A percentile compares a stretch with the other conserved stretches of the same genome.
phyloP scores from a whole-genome alignment of 306 rosid genomes.

The Rosa multiflora region DNA sequence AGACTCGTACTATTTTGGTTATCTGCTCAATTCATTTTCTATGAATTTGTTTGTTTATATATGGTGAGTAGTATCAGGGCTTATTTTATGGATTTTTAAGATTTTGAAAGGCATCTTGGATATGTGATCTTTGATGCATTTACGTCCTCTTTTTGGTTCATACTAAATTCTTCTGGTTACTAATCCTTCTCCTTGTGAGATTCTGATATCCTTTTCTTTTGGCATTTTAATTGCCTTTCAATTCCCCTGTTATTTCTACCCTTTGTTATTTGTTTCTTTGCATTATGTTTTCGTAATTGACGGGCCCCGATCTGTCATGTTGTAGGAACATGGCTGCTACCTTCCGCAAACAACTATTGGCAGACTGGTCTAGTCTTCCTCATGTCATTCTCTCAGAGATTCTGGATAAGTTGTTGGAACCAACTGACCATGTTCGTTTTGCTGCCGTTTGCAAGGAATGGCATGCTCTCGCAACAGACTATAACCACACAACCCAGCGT shows the following conservation, averaged over 20 bases:
- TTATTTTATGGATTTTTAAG: too few relatives aligned
- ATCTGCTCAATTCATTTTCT: too few relatives aligned
- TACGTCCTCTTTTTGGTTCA: too few relatives aligned
- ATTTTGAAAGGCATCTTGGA: too few relatives aligned
- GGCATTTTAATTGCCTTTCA: background rate
- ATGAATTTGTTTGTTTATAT: too few relatives aligned
- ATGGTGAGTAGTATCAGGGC: too few relatives aligned
- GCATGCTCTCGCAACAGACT: background rate
- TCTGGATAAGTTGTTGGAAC: background rate
- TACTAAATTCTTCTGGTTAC: too few relatives aligned
- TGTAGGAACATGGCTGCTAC: background rate
- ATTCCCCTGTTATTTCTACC: too few relatives aligned
- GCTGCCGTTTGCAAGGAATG: background rate
- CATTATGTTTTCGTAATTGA: background rate
- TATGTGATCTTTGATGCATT: background rate
- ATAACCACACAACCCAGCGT: background rate
- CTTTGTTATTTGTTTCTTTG: background rate
- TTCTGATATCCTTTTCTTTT: too few relatives aligned
- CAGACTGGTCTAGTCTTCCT: background rate
- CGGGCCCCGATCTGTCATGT: background rate
- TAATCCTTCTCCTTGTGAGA: background rate
- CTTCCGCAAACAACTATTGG: background rate
- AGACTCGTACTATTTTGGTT: too few relatives aligned
- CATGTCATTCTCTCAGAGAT: background rate
- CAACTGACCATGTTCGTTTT: background rate